Evolutionary conservation across 2,329 filamentous ascomycete genomes (phyloP), one percentile per base, ranked within the genome.

Genomic region (Cercospora canescens): DNA sequence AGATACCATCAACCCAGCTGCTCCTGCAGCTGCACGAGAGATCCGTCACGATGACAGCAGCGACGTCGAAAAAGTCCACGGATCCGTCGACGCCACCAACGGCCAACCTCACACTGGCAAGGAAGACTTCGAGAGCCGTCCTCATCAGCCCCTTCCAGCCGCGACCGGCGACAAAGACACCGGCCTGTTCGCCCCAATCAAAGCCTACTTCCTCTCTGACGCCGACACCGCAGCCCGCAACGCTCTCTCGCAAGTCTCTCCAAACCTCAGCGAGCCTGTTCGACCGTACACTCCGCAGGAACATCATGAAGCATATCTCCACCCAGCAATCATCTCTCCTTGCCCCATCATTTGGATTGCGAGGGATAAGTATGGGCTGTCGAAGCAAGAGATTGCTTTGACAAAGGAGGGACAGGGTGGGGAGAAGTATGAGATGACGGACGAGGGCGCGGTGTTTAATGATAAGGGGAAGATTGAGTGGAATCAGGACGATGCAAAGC

Each of bases 281-380:
- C 75, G 69, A 18, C 67, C 69, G n/a, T 76, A 73, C 60, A 73
- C 73, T 8, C 65, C 68, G 14, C 54, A 71, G 37, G 69, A 81
- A 37, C 76, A 76, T 41, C 76, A 78, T 60, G 76, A 80, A 52
- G 81, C 81, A 8, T 83, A 77, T 69, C 75, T 81, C 60, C 79
- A 82, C 67, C 81, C 81, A 3, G 80, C 80, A 0, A 75, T 83
- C 39, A 80, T 76, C 1, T 74, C 73, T 6, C 74, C 78, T n/a
- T 75, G 75, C 1, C 80, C 80, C 0, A 73, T 76, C 1, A 69
- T 83, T n/a, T 83, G 81, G 81, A 78, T 83, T 48, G 78, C 79
- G 6, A 73, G 68, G 18, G 81, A 83, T 63, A 76, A 79, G 30
- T 79, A 79, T 72, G 80, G 80, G 1, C 76, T 83, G n/a, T 78